Base-by-base conservation (phyloP, 306 rosid species). In the Pyrus bretschneideri region DNA sequence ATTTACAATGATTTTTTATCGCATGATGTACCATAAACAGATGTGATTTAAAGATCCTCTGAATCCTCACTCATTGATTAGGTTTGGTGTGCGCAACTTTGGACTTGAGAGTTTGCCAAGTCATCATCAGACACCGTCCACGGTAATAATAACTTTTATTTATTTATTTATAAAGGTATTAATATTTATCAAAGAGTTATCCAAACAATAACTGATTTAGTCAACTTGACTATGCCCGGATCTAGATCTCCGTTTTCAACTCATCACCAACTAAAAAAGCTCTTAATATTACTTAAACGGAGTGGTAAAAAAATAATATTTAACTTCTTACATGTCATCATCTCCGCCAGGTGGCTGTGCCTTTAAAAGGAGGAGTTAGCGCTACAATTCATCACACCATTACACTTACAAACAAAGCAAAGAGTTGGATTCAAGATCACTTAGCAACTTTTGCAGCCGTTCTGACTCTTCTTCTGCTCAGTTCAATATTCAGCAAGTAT, bases 381-480 rank as follows among this genome's bases (percentile, higher is more conserved):
- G 55, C 80, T 80, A 59, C 64, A 84, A 81, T 85, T 80, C 68
- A 71, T 88, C 90, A 75, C 55, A 49, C 30, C 17, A 17, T 17
- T 49, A 5, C 55, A 76, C 11, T 44, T 72, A 51, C n/a, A 57
- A 6, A 79, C 42, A 75, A 17, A 67, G 17, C 4, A 6, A 38
- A 38, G 62, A 18, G 78, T 75, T 66, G 59, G 9, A 71, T 74
- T 71, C 44, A 63, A 73, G 73, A 44, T 71, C 60, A 64, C 23
- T 79, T 74, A 22, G 73, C 54, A 82, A 33, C 69, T 86, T 74
- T 15, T 65, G 66, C 76, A 11, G 44, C 4, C 2, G 9, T 49
- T 49, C 21, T 49, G 3, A 15, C 29, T 49, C 55, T 49, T 27
- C 67, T 13, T 25, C 27, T 25, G 27, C 27, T 25, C 27, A 25